Evolutionary conservation across 1,284 basidiomycete species (phyloP).

Genomic region (Boletus semigastroideus): DNA sequence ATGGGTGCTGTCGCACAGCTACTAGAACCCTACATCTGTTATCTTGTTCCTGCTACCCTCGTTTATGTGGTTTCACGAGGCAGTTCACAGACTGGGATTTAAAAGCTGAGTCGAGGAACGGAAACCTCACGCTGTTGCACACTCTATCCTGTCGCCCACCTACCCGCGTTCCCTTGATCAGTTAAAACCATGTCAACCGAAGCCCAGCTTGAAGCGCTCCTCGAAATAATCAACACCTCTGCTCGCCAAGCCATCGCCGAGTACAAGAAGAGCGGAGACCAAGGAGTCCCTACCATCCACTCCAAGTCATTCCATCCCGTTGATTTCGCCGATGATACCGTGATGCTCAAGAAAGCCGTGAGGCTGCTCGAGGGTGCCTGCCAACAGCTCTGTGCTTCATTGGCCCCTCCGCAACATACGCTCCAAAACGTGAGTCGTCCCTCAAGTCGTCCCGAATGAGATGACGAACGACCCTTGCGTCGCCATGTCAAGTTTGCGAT

Average conservation of each 20-base stretch:
- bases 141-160: no score
- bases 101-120: no score
- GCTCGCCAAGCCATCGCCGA: constrained; percentile 28
- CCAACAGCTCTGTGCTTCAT: constrained; percentile 28
- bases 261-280: constrained; percentile 24
- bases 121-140: no score
- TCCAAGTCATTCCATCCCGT: constrained; percentile 25
- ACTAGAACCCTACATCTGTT: no score
- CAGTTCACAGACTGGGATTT: no score
- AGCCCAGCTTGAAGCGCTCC: constrained; percentile 25
- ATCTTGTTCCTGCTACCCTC: no score
- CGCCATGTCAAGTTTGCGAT: constrained; percentile 12
- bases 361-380: constrained; percentile 29
- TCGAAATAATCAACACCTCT: constrained; percentile 25
- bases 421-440: constrained; percentile 27
- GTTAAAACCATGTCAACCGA: constrained; percentile 22
- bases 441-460: not conserved
- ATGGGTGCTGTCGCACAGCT: no score
- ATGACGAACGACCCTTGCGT: not conserved
- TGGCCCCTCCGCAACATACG: constrained; percentile 32
- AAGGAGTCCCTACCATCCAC: constrained; percentile 28
- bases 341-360: constrained; percentile 28
- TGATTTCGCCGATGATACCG: constrained; percentile 21
- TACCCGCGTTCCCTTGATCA: not conserved
- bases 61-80: no score